Evolutionary conservation across 441 rosid species (phyloP).

Genomic region (Eugenia klotzschiana): DNA sequence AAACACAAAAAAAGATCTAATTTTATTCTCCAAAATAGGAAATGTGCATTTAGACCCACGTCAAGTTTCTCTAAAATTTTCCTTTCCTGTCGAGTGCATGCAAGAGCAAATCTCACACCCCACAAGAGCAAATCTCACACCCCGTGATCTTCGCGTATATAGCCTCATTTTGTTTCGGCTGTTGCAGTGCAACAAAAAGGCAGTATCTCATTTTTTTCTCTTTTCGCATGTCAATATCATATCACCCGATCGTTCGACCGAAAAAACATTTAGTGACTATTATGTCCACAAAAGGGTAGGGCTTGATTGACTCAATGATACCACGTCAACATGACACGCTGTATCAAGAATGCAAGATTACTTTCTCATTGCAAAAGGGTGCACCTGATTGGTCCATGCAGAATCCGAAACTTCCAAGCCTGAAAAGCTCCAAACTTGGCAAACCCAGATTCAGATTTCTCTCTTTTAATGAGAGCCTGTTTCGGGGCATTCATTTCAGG

Average conservation of each 20-base stretch:
- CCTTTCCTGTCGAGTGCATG: background rate
- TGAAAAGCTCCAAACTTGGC: background rate
- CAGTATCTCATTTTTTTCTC: background rate
- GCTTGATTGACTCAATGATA: background rate
- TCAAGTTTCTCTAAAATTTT: background rate
- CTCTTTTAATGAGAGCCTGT: too few species aligned
- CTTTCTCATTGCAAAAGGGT: background rate
- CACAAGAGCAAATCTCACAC: too few species aligned
- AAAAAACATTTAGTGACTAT: background rate
- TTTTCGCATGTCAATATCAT: background rate
- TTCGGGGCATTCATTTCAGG: background rate
- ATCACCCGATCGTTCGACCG: background rate
- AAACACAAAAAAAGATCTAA: background rate
- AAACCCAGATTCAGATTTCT: background rate
- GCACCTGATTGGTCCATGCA: background rate
- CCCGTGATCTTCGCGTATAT: too few species aligned
- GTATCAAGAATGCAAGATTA: background rate
- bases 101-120: background rate
- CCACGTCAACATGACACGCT: background rate
- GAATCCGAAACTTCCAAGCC: background rate
- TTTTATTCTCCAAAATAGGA: background rate
- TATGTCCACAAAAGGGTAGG: background rate
- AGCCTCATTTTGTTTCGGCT: too few species aligned
- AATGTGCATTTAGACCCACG: background rate
- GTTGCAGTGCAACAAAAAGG: too few species aligned